Evolutionary conservation across 2,329 filamentous ascomycete genomes (phyloP).

Genomic region (Xylaria sp.): DNA sequence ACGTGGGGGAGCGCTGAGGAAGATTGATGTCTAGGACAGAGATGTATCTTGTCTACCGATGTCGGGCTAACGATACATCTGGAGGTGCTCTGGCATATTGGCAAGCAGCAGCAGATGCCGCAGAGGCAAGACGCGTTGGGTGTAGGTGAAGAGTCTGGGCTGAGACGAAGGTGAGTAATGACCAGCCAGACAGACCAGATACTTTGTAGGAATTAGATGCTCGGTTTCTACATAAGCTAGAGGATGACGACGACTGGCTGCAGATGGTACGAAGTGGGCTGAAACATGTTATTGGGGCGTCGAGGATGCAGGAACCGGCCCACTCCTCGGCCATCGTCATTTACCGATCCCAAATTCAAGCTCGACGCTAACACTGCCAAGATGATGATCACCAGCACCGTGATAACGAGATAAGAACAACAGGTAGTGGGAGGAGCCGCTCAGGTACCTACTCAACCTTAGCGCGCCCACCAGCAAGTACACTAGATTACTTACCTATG

Average conservation of each 20-base stretch:
- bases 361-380: conserved; percentile 11
- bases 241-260: conserved; percentile 36
- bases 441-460: background rate
- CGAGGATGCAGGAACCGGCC: conserved; percentile 35
- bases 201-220: conserved; percentile 12
- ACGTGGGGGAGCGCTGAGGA: conserved; percentile 7
- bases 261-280: conserved; percentile 28
- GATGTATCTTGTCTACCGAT: conserved; percentile 37
- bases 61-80: conserved; percentile 39
- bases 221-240: background rate
- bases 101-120: conserved; percentile 30
- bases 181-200: conserved; percentile 8
- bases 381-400: background rate
- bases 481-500: too few relatives aligned
- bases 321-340: conserved; percentile 31
- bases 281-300: conserved; percentile 7
- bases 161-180: conserved; percentile 5
- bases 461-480: background rate
- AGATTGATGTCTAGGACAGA: conserved; percentile 7
- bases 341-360: conserved; percentile 19
- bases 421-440: background rate
- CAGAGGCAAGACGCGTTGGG: conserved; percentile 23
- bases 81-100: conserved; percentile 35
- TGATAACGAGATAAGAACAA: conserved; percentile 7
- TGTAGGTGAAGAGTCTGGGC: conserved; percentile 9